Evolutionary conservation across 106 monocot genomes (phyloP).

Genomic region (Acorus calamus): DNA sequence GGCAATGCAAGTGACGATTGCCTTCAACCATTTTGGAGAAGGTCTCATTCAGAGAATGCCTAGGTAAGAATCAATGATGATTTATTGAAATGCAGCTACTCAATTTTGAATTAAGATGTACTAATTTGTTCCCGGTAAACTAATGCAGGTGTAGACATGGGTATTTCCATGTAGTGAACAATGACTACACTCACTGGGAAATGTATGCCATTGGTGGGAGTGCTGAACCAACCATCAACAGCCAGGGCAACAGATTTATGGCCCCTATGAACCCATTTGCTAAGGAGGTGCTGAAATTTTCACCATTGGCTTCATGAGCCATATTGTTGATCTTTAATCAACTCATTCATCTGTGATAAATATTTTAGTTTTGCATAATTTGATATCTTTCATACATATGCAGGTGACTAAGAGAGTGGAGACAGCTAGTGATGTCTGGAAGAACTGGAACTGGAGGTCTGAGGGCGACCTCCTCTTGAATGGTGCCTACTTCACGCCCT

Average conservation of each 20-base stretch:
- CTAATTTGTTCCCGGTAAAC: too few species aligned
- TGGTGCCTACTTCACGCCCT: constrained; percentile 27
- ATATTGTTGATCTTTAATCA: too few species aligned
- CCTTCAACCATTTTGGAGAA: constrained; percentile 51
- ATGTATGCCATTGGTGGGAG: constrained; percentile 48
- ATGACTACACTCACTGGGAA: constrained; percentile 47
- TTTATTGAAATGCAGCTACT: too few species aligned
- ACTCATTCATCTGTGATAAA: too few species aligned
- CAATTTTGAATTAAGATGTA: too few species aligned
- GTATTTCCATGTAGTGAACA: constrained; percentile 52
- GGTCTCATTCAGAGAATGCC: constrained; percentile 51
- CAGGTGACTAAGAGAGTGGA: constrained; percentile 28
- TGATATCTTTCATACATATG: not conserved
- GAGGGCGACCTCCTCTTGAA: constrained; percentile 6
- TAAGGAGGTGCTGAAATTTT: constrained; percentile 16
- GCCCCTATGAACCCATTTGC: constrained; percentile 33
- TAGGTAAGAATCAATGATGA: constrained; percentile 6
- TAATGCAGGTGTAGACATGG: constrained; percentile 37
- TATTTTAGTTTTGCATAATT: too few species aligned
- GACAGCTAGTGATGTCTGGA: not conserved
- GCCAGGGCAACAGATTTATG: constrained; percentile 42
- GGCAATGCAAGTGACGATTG: constrained; percentile 41
- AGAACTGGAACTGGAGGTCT: constrained; percentile 11
- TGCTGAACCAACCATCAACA: constrained; percentile 42
- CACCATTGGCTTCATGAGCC: not conserved